A percentile compares a stretch with the other conserved stretches of the same genome.
Conservation (phyloP, 306 rosid genomes). For the Fragaria vesca region DNA sequence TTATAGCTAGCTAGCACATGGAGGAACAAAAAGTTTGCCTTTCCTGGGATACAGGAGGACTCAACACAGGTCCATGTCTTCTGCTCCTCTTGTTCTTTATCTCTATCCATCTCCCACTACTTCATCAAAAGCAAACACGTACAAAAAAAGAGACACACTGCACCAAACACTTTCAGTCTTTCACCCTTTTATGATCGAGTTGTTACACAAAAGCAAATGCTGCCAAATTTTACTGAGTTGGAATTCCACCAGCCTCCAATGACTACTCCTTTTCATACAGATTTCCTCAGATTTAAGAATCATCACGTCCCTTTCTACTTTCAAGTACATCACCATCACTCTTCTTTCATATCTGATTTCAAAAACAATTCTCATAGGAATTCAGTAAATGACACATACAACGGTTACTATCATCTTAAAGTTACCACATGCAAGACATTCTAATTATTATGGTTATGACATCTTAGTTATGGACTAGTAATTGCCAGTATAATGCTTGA, state of each 20-base stretch:
- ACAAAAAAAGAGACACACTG: neutral
- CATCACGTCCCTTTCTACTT: conserved; percentile 1
- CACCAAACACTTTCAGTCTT: neutral
- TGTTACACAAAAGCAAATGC: conserved; percentile 1
- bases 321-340: conserved; percentile 3
- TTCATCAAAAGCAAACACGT: conserved; percentile 11
- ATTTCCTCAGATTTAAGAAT: neutral
- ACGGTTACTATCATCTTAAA: neutral
- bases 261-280: neutral
- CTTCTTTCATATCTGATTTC: neutral
- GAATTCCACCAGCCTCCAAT: conserved; percentile 48
- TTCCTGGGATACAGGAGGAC: conserved; percentile 4
- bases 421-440: neutral
- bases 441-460: neutral
- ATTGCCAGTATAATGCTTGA: neutral
- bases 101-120: neutral
- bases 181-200: neutral
- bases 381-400: neutral
- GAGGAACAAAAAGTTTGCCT: neutral
- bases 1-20: too few species aligned
- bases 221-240: conserved; percentile 50
- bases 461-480: neutral
- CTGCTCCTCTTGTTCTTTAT: neutral
- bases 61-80: conserved; percentile 12
- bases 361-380: neutral